phyloP scores from a whole-genome alignment of 2,329 filamentous ascomycete species.

The Ambrosiella xylebori region DNA sequence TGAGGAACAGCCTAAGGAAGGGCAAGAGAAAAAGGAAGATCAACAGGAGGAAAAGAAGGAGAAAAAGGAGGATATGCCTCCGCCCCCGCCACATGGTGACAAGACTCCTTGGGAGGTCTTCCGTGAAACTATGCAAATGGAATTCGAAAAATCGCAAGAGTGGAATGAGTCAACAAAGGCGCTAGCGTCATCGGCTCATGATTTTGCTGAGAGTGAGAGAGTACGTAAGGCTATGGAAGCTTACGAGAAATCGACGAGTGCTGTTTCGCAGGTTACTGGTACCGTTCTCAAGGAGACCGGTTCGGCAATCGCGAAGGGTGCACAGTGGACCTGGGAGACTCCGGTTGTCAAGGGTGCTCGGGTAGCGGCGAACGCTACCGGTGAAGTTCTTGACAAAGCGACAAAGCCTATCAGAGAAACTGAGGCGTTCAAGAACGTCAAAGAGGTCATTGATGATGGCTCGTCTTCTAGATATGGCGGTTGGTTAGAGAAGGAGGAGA shows the following conservation, averaged over 20 bases:
- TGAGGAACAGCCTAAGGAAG: constrained; percentile 21
- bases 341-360: constrained; percentile 80
- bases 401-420: constrained; percentile 88
- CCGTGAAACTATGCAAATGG: constrained; percentile 80
- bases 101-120: constrained; percentile 99
- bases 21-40: constrained; percentile 19
- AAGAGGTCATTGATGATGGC: constrained; percentile 91
- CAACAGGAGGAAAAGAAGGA: constrained; percentile 25
- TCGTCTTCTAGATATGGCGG: constrained; percentile 92
- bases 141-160: constrained; percentile 94
- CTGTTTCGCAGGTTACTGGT: constrained; percentile 60
- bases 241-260: constrained; percentile 72
- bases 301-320: constrained; percentile 72
- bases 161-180: constrained; percentile 99
- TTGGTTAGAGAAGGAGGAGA: constrained; percentile 93
- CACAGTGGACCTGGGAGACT: constrained; percentile 95
- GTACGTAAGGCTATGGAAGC: constrained; percentile 73
- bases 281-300: constrained; percentile 74
- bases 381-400: constrained; percentile 78
- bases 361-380: constrained; percentile 70
- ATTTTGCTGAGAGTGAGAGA: constrained; percentile 84
- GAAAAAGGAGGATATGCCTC: constrained; percentile 51
- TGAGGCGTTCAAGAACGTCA: constrained; percentile 85
- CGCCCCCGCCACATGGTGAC: constrained; percentile 90
- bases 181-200: constrained; percentile 69